Base-by-base conservation (phyloP, 2,329 filamentous ascomycete genomes). In the Coleophoma crateriformis region DNA sequence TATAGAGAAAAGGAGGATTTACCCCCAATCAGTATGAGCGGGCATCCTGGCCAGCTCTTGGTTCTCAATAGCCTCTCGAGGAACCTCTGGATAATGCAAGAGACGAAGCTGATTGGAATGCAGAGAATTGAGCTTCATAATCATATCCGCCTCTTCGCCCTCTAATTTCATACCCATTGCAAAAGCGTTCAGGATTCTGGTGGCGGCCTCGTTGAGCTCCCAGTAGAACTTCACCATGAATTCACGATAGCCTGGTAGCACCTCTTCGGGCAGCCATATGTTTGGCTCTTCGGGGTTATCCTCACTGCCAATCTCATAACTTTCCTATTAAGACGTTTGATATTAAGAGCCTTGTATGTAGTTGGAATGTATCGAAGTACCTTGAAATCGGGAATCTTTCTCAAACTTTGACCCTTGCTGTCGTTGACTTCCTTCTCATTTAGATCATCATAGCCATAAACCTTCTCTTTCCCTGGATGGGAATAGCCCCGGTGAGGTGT, bases 301-400 rank as follows among this genome's bases (percentile, higher is more conserved):
- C 15, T 75, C 71, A 45, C 70, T 74, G 13, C 73, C 73, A 48
- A 76, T 71, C 52, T 76, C 73, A 50, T 71, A 76, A 48, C 69
- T 71, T 58, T 76, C 27, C 27, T 27, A 7, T 7, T 27, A 10
- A 10, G 27, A 7, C 8, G 27, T 27, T 27, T 10, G 8, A 27
- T 27, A 27, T 27, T 10, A 10, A 27, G 8, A 27, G 27, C 6
- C 27, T 10, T 27, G 27, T 27, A 27, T 27, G 27, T 27, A 27
- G 27, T 10, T 7, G 27, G 27, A 27, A 10, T 27, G 27, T 27
- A 27, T 27, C 27, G 6, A 27, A 27, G 2, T 27, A 27, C 73
- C 71, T 75, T 51, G 15, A 45, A 45, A 34, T 45, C 42, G 14
- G 42, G 42, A 17, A 32, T 33, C 32, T 19, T 41, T 8, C 39